Percentiles rank a stretch among this genome's conserved stretches.
These are phyloP conservation scores for Exsudoporus frostii DNA, from an alignment of 768 basidiomycete genomes.

Conservation along the genomic window DNA sequence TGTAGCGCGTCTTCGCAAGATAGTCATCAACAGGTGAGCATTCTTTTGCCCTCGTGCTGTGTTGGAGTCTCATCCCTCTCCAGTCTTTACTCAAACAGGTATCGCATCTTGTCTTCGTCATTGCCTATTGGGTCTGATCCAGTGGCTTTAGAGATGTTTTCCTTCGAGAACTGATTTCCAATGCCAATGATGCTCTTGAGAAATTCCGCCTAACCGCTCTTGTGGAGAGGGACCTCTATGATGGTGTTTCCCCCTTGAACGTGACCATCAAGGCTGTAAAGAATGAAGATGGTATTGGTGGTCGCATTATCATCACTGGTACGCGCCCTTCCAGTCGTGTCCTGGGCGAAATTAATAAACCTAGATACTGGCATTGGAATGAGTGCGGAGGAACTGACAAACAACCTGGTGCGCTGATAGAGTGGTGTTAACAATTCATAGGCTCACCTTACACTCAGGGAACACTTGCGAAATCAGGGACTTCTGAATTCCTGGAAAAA, in stretches of 20 bases:
- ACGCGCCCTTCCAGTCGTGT: conserved; percentile 13
- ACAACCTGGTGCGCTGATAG: conserved; percentile 52
- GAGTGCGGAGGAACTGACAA: conserved; percentile 84
- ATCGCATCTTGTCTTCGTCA: conserved; percentile 10
- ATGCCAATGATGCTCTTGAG: conserved; percentile 95
- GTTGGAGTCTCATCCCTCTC: conserved; percentile 14
- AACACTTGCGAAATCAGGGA: conserved; percentile 94
- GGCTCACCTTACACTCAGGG: conserved; percentile 45
- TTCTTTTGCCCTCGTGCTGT: not conserved
- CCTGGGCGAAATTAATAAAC: conserved; percentile 1
- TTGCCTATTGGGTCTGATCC: not conserved
- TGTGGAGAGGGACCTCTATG: conserved; percentile 69
- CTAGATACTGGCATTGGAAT: conserved; percentile 96
- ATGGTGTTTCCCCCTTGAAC: conserved; percentile 73
- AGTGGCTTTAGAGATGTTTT: conserved; percentile 62
- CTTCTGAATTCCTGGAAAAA: conserved; percentile 84
- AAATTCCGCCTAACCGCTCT: conserved; percentile 86
- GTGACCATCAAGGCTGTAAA: conserved; percentile 82
- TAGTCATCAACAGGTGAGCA: conserved; percentile 82
- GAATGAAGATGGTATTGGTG: conserved; percentile 63
- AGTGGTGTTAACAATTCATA: not conserved
- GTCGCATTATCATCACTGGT: conserved; percentile 76
- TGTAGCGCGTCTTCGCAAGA: conserved; percentile 87
- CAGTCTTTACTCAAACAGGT: conserved; percentile 85
- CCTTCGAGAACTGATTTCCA: conserved; percentile 87